Conservation (phyloP, 257 asterid species). For the Nicotiana sylvestris region DNA sequence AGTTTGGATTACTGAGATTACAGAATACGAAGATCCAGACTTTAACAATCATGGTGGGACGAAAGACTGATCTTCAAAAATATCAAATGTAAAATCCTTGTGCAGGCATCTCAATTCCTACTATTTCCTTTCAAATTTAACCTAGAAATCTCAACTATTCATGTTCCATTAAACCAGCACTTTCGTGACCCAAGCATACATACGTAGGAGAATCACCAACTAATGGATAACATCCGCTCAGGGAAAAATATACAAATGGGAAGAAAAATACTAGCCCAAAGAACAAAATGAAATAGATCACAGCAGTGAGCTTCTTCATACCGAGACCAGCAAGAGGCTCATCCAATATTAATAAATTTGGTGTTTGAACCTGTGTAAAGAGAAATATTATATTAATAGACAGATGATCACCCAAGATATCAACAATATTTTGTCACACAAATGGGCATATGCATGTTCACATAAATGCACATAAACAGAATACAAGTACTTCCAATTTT, state of each 20-base stretch:
- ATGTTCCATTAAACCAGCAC: background rate
- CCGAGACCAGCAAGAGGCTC: constrained; percentile 99
- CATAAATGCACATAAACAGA: background rate
- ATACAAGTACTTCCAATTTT: background rate
- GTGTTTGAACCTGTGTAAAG: constrained; percentile 75
- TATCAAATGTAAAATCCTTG: background rate
- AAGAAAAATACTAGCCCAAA: background rate
- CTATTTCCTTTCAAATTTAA: background rate
- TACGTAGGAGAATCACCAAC: too few species aligned
- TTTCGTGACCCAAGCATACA: too few species aligned
- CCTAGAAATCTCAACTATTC: constrained; percentile 6
- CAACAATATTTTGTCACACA: background rate
- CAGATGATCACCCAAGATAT: constrained; percentile 17
- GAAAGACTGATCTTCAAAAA: background rate
- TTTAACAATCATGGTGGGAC: background rate
- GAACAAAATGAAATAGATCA: constrained; percentile 16
- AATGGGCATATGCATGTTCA: background rate
- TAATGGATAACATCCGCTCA: background rate
- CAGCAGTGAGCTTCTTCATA: constrained; percentile 23
- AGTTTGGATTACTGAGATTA: background rate
- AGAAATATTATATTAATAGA: constrained; percentile 18
- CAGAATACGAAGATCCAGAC: background rate
- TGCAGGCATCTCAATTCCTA: background rate
- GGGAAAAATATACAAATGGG: background rate
- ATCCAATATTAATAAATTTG: constrained; percentile 75